These are phyloP conservation scores for Hondaea fermentalgiana DNA, from an alignment of 108 stramenopile species.

Conservation along the genomic window DNA sequence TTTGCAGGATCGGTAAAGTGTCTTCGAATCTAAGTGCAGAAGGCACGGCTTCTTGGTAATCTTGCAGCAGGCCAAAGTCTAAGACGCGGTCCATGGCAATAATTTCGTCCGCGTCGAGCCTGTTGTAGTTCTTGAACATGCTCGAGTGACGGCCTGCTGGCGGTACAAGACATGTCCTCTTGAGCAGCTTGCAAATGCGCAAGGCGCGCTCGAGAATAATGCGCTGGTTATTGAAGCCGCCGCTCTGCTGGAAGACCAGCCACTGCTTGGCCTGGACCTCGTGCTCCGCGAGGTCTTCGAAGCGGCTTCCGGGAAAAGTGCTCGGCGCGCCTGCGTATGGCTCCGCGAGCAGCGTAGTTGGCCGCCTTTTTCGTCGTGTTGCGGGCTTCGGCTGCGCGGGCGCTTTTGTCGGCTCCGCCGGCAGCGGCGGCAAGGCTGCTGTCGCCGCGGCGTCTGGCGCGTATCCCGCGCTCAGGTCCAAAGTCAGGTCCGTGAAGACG, in stretches of 20 bases:
- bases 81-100: neutral
- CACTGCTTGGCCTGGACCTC: neutral
- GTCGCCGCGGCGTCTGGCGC: too few relatives aligned
- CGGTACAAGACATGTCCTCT: neutral
- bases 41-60: neutral
- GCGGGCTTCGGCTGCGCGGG: neutral
- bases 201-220: constrained; percentile 12
- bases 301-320: neutral
- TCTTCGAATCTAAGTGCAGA: neutral
- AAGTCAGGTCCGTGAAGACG: neutral
- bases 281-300: neutral
- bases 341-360: neutral
- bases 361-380: neutral
- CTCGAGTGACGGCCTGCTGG: constrained; percentile 3
- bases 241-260: neutral
- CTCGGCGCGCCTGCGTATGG: neutral
- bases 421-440: neutral
- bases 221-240: constrained; percentile 13
- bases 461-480: neutral
- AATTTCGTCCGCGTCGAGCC: neutral
- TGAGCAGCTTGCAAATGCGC: neutral
- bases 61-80: neutral
- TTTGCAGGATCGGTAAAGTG: neutral
- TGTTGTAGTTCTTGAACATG: constrained; percentile 15
- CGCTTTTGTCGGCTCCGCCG: neutral